Base-by-base conservation (phyloP, 208 protist genomes). In the Trypanosoma mega region DNA sequence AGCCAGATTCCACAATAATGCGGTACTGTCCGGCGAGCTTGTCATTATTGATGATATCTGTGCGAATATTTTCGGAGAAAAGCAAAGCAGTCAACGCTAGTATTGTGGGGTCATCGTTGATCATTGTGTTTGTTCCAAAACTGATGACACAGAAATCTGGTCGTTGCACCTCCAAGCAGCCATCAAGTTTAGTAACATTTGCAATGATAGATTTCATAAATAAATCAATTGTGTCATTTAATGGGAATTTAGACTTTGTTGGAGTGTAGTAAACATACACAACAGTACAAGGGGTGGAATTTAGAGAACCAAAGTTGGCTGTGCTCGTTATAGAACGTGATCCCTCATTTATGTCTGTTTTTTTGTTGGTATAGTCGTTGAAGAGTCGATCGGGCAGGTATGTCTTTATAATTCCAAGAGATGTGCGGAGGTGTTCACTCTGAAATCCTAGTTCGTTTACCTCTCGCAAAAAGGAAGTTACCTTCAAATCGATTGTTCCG, bases 71-170 rank as follows among this genome's bases (percentile, higher is more conserved):
- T 33, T 21, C 18, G 6, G 48, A 21, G 18, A 53, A 53, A n/a
- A n/a, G n/a, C 9, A 27, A 14, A 21, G 34, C 48, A 7, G 48
- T 27, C 11, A 14, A 7, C 48, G 48, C 23, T 12, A 27, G 26
- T 31, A 36, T 27, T 5, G 7, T 27, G 18, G 48, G 26, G 26
- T 36, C 11, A 11, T n/a, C 48, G 18, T 27, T 11, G 0, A n/a
- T 21, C 26, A 14, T 24, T n/a, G 26, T 27, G 14, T 50, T 23
- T 7, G 21, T 31, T 11, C 53, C 53, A 60, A 60, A 60, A 18
- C 53, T 60, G 11, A 60, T 16, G 8, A 60, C 33, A 21, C 39
- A 50, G 53, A 31, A 60, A 24, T 60, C 53, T 18, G 53, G 53
- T 11, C 39, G 43, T 21, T 50, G 53, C 36, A 60, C 53, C 43